These are phyloP conservation scores for Diaporthe nobilis DNA, from an alignment of 2,329 filamentous ascomycete species.

Conservation along the genomic window DNA sequence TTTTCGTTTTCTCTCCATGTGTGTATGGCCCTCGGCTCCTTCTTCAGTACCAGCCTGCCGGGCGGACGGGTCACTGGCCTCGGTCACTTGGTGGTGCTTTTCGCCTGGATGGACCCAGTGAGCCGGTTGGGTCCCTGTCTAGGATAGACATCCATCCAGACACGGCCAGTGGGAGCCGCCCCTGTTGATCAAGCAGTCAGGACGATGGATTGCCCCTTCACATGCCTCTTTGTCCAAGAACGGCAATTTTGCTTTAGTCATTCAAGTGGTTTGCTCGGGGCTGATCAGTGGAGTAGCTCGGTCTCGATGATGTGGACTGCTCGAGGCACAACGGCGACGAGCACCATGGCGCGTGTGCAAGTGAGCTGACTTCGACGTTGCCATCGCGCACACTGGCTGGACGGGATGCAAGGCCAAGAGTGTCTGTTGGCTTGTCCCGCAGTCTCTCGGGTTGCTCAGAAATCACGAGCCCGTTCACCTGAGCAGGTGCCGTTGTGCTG, in stretches of 20 bases:
- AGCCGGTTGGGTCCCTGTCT: slow-evolving; percentile 8
- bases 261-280: slow-evolving; percentile 3
- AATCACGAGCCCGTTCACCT: background rate
- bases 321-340: background rate
- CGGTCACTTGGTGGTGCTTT: slow-evolving; percentile 5
- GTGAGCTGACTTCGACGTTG: slow-evolving; percentile 19
- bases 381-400: background rate
- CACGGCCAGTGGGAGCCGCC: background rate
- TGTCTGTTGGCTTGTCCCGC: background rate
- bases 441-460: background rate
- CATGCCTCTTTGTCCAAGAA: slow-evolving; percentile 21
- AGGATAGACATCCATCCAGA: slow-evolving; percentile 14
- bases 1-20: background rate
- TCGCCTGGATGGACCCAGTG: slow-evolving; percentile 9
- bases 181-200: slow-evolving; percentile 32
- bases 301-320: slow-evolving; percentile 16
- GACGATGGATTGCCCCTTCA: slow-evolving; percentile 24
- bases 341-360: background rate
- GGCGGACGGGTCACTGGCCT: background rate
- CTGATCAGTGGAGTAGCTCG: slow-evolving; percentile 24
- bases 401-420: background rate
- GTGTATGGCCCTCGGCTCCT: background rate
- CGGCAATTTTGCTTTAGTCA: slow-evolving; percentile 21
- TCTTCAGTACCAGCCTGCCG: background rate
- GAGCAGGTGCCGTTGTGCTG: background rate